These are phyloP conservation scores for Clausena lansium DNA, from an alignment of 345 rosid species.

Conservation along the genomic window DNA sequence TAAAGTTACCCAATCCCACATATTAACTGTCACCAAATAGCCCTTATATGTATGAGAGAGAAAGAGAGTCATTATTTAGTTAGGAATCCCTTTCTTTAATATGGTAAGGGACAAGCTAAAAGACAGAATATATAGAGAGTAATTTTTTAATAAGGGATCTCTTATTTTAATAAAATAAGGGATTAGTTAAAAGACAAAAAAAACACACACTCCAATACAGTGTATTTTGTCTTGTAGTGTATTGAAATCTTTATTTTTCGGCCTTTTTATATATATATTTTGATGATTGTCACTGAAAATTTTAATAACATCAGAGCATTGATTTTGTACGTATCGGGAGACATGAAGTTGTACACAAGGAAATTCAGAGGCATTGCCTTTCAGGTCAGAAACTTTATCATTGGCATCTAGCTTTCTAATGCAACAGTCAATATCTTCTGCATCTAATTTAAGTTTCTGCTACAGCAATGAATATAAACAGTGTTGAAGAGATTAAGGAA, in stretches of 20 bases:
- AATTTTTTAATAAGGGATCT: too few relatives aligned
- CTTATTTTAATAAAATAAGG: too few relatives aligned
- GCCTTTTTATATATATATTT: not conserved
- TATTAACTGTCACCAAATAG: too few relatives aligned
- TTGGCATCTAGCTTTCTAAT: conserved; percentile 5
- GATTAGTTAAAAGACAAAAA: too few relatives aligned
- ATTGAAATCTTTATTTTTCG: not conserved
- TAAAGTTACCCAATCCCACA: too few relatives aligned
- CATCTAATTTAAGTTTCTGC: conserved; percentile 26
- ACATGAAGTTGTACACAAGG: conserved; percentile 78
- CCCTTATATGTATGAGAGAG: too few relatives aligned
- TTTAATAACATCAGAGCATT: conserved; percentile 46
- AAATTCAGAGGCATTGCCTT: conserved; percentile 69
- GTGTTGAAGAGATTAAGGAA: conserved; percentile 66
- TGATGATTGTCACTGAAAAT: conserved; percentile 1
- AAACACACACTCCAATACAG: too few relatives aligned
- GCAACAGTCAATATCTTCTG: conserved; percentile 18
- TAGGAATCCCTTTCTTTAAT: too few relatives aligned
- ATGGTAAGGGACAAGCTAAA: too few relatives aligned
- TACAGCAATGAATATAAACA: conserved; percentile 52
- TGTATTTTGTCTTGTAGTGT: too few relatives aligned
- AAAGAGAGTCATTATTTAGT: too few relatives aligned
- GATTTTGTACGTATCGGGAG: conserved; percentile 94
- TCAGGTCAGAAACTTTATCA: conserved; percentile 47
- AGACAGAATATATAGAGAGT: too few relatives aligned